Evolutionary conservation across 805 yeast species (phyloP).

Genomic region (Cyberlindnera veronae): DNA sequence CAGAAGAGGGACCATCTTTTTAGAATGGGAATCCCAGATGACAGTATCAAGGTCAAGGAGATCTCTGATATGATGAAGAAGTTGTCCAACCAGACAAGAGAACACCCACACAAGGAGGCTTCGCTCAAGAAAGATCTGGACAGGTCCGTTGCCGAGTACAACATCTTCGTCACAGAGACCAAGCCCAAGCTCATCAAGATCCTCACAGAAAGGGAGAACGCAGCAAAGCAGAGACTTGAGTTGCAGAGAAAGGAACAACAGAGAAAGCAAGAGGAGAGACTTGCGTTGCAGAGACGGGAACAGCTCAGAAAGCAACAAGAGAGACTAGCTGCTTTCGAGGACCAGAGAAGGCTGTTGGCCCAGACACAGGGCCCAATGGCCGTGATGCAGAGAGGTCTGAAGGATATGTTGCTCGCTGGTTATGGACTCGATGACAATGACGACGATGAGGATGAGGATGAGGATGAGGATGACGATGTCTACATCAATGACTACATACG

Average conservation of each 20-base stretch:
- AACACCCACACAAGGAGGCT: slow-evolving; percentile 2
- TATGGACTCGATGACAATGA: neutral
- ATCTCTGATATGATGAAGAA: slow-evolving; percentile 8
- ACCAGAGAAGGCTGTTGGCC: too few relatives aligned
- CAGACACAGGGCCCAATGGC: too few relatives aligned
- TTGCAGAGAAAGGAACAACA: neutral
- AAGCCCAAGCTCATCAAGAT: slow-evolving; percentile 2
- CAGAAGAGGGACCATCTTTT: slow-evolving; percentile 11
- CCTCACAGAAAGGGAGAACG: neutral
- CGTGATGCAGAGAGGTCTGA: too few relatives aligned
- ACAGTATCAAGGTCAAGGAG: slow-evolving; percentile 3
- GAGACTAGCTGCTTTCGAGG: neutral
- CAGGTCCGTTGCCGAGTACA: slow-evolving; percentile 4
- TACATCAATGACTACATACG: slow-evolving; percentile 1
- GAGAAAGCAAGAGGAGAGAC: too few relatives aligned
- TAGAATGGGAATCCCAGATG: slow-evolving; percentile 9
- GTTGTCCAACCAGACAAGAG: slow-evolving; percentile 4
- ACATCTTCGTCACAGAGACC: slow-evolving; percentile 4
- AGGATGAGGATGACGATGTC: neutral
- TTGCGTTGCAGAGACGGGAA: too few relatives aligned
- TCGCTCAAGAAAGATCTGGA: slow-evolving; percentile 4
- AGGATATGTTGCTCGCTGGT: neutral
- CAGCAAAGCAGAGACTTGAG: slow-evolving; percentile 2
- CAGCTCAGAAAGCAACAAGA: too few relatives aligned
- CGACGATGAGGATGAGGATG: too few relatives aligned